Base-by-base conservation (phyloP, 768 basidiomycete species). In the Pleurotus platypus region DNA sequence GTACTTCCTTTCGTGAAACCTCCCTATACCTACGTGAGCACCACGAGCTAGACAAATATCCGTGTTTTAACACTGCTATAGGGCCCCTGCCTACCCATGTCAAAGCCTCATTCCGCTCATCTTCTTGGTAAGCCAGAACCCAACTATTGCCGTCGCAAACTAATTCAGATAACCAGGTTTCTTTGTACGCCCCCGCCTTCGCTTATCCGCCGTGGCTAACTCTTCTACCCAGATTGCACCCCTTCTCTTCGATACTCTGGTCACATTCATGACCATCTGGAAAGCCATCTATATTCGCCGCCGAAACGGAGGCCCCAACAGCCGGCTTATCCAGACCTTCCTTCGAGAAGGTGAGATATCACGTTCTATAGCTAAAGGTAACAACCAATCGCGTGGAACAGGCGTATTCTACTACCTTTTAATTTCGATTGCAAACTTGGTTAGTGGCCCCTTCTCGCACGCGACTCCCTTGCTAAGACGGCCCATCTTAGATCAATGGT, bases 401-500 rank as follows among this genome's bases (percentile, higher is more conserved):
- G 88, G 90, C 60, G 84, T 92, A 59, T 92, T 91, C 69, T 92
- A 92, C 65, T 92, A 90, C 66, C 79, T 92, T 58, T 70, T 92
- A 61, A 92, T 92, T 66, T 91, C 90, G n/a, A 83, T 91, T 50
- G 90, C 90, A 48, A 92, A 92, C 73, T 72, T 92, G 75, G 78
- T 79, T 47, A 57, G 73, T 61, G 26, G 24, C 24, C 49, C 39
- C 40, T 22, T 46, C 8, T 24, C 13, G 16, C 16, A 42, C 18
- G 18, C 24, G n/a, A 22, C 30, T 49, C 4, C 49, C 57, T 49
- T 26, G 26, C 24, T 59, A 22, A 9, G 18, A 16, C 5, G 64
- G 35, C 18, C 22, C 35, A 8, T 46, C 22, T 20, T 50, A 80
- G 78, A 84, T 91, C 67, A 92, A 92, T 61, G 90, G 90, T 43